These are phyloP conservation scores for Tephrocybe rancida DNA, from an alignment of 768 basidiomycete species.

Conservation along the genomic window DNA sequence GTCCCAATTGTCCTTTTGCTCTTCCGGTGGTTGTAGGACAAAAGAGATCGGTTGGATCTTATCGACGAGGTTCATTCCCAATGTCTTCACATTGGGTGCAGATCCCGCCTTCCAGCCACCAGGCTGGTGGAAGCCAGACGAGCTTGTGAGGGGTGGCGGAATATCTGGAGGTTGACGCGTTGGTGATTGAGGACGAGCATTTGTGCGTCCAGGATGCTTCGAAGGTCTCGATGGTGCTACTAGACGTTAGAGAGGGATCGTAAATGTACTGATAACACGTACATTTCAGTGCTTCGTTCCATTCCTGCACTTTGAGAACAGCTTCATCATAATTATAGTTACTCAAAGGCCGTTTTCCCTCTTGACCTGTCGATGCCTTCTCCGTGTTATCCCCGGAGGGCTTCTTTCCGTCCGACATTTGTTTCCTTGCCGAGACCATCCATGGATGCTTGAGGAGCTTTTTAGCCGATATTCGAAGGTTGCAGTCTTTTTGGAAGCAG, in stretches of 20 bases:
- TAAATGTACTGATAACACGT: constrained; percentile 20
- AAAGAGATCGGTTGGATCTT: constrained; percentile 68
- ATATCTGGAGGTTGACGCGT: constrained; percentile 43
- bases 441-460: constrained; percentile 93
- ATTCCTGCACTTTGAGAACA: constrained; percentile 94
- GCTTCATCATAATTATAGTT: constrained; percentile 95
- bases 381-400: constrained; percentile 32
- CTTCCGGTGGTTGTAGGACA: constrained; percentile 72
- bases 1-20: constrained; percentile 97
- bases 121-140: constrained; percentile 29
- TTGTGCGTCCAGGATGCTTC: constrained; percentile 58
- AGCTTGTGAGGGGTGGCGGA: constrained; percentile 29
- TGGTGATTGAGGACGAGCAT: constrained; percentile 47
- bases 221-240: constrained; percentile 74
- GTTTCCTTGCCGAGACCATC: constrained; percentile 88
- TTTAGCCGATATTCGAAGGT: constrained; percentile 91
- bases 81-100: constrained; percentile 32
- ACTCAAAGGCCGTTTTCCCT: constrained; percentile 53
- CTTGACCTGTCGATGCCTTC: constrained; percentile 32
- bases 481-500: constrained; percentile 98
- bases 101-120: constrained; percentile 37
- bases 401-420: constrained; percentile 52
- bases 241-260: constrained; percentile 1
- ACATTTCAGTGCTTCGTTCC: constrained; percentile 98
- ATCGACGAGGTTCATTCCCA: constrained; percentile 45